A percentile compares a stretch with the other conserved stretches of the same genome.
These are phyloP conservation scores for Kodamaea derodonti DNA, from an alignment of 1,139 yeast genomes.

Conservation along the genomic window DNA sequence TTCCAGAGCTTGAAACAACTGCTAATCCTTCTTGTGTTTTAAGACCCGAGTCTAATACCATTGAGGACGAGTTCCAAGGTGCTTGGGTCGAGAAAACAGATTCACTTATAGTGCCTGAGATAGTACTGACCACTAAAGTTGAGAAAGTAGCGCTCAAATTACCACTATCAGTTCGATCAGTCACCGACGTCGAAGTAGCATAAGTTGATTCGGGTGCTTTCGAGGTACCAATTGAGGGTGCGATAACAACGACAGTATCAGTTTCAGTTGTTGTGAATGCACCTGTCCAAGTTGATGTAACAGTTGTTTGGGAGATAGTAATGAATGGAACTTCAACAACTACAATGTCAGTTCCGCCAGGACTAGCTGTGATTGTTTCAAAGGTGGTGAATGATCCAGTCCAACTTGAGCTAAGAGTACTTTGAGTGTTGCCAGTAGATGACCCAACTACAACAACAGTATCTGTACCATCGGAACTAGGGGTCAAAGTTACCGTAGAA, in stretches of 20 bases:
- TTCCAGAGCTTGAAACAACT: no score
- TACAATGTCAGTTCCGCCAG: background rate
- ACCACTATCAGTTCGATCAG: background rate
- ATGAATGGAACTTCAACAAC: background rate
- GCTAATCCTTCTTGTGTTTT: no score
- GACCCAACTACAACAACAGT: slow-evolving; percentile 16
- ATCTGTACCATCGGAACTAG: slow-evolving; percentile 10
- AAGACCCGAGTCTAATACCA: background rate
- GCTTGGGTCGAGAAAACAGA: background rate
- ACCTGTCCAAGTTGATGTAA: background rate
- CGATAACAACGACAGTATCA: background rate
- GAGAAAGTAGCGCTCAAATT: background rate
- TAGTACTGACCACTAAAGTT: background rate
- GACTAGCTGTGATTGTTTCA: background rate
- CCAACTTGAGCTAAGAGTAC: background rate
- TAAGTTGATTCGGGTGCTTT: no score
- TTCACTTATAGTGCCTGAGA: background rate
- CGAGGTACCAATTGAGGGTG: no score
- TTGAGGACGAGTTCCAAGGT: background rate
- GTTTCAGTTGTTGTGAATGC: background rate
- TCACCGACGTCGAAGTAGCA: no score
- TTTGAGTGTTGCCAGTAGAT: background rate
- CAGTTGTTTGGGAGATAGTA: background rate
- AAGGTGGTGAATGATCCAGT: background rate
- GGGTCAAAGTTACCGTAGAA: slow-evolving; percentile 12